Evolutionary conservation across 1,284 basidiomycete genomes (phyloP).

Genomic region (Cryptococcus sp.): DNA sequence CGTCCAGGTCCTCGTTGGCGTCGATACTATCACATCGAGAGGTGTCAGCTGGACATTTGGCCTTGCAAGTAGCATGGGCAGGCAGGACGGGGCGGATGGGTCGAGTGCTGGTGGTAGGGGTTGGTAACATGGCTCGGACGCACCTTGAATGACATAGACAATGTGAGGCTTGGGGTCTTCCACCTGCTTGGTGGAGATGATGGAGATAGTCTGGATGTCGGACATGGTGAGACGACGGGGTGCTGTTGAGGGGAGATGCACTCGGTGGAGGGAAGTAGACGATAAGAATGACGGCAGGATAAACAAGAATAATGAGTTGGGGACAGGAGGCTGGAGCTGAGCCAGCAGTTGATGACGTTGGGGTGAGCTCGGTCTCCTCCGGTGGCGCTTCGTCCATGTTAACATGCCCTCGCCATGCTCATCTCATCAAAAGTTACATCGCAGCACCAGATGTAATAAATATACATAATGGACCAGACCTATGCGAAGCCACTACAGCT

Average conservation of each 20-base stretch:
- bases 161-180: conserved; percentile 44
- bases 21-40: conserved; percentile 36
- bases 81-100: neutral
- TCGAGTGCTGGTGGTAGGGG: neutral
- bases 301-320: too few relatives aligned
- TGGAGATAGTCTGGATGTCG: conserved; percentile 45
- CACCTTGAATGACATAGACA: conserved; percentile 49
- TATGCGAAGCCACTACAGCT: conserved; percentile 4
- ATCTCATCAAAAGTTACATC: too few relatives aligned
- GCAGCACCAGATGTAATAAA: neutral
- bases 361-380: too few relatives aligned
- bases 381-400: too few relatives aligned
- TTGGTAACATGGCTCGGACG: conserved; percentile 7
- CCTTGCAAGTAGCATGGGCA: neutral
- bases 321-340: too few relatives aligned
- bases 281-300: too few relatives aligned
- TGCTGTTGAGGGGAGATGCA: neutral
- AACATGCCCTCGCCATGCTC: too few relatives aligned
- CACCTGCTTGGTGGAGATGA: conserved; percentile 46
- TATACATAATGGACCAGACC: conserved; percentile 2
- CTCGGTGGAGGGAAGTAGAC: too few relatives aligned
- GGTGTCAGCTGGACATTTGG: neutral
- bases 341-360: too few relatives aligned
- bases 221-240: conserved; percentile 31
- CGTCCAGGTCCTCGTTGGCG: conserved; percentile 70